These are phyloP conservation scores for Candida buenavistaensis DNA, from an alignment of 1,139 yeast genomes.

Conservation along the genomic window DNA sequence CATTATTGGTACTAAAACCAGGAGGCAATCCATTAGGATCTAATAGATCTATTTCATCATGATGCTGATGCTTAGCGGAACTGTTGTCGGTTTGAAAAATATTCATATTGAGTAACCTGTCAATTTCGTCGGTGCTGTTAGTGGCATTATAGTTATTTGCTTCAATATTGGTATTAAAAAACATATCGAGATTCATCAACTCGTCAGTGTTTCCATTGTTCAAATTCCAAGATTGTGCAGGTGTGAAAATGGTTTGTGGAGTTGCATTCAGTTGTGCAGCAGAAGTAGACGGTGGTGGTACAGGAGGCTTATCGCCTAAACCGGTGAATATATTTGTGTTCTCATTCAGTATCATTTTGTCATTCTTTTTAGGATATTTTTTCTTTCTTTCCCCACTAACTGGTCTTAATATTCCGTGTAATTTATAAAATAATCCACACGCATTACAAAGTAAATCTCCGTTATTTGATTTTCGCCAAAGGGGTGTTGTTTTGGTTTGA, in stretches of 20 bases:
- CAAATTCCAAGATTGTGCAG: slow-evolving; percentile 1
- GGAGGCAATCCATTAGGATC: slow-evolving; percentile 14
- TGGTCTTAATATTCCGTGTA: slow-evolving; percentile 49
- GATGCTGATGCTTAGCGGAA: slow-evolving; percentile 11
- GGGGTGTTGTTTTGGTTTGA: slow-evolving; percentile 46
- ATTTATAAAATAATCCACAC: slow-evolving; percentile 47
- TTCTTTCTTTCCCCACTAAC: slow-evolving; percentile 20
- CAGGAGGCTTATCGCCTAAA: slow-evolving; percentile 11
- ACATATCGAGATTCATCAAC: slow-evolving; percentile 15
- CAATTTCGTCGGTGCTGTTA: slow-evolving; percentile 37
- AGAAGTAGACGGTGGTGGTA: no score
- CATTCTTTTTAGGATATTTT: slow-evolving; percentile 14
- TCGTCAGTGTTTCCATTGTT: slow-evolving; percentile 8
- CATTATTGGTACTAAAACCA: slow-evolving; percentile 1
- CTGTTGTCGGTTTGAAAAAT: slow-evolving; percentile 35
- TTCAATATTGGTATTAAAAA: slow-evolving; percentile 13
- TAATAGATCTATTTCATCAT: slow-evolving; percentile 13
- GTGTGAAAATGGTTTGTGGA: background rate
- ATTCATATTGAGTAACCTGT: slow-evolving; percentile 40
- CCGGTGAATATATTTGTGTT: slow-evolving; percentile 28
- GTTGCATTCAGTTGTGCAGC: background rate
- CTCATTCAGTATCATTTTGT: slow-evolving; percentile 23
- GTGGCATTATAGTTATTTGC: slow-evolving; percentile 3
- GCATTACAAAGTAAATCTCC: slow-evolving; percentile 50
- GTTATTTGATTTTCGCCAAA: slow-evolving; percentile 47